Evolutionary conservation across 495 filamentous ascomycete genomes (phyloP), one percentile per base, ranked within the genome.

Genomic region (Xylaria sp.): DNA sequence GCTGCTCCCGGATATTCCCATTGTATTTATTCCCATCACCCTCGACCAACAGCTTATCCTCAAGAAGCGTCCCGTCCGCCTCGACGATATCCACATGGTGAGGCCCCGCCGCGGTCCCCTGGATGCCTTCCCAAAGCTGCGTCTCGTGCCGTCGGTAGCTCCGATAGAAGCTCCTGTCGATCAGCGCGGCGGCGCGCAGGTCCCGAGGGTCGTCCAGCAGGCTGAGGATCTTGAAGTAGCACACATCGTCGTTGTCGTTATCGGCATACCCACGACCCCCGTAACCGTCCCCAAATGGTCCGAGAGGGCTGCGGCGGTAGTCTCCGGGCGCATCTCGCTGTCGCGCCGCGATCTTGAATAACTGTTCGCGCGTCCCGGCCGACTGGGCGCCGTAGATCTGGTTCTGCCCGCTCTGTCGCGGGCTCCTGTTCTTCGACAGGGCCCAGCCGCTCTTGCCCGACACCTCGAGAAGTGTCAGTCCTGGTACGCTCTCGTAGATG

Each of bases 401-500:
- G 21, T n/a, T 33, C 11, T 68, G 65, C 19, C 46, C 53, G 37
- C 67, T 62, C 6, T 69, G 67, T 29, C 67, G 55, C 12, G 67
- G 58, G 46, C 72, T 62, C 17, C 68, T 46, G 62, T 73, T 48
- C 64, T 74, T 76, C 6, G 77, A 80, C 3, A 82, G 46, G 2
- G 73, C 80, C 80, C 80, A 81, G 24, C 77, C 79, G 57, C 75
- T 71, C 48, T 66, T 70, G 35, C 69, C 65, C 48, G 77, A 76
- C 31, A 70, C 59, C 5, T 84, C 81, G 37, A 70, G 66, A 0
- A 83, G 68, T 15, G 78, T 79, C 12, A 84, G 57, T 8, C 82
- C 82, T 19, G 67, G 40, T 12, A 84, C 75, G 61, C 78, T 79
- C 67, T 82, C 81, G 69, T 76, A 82, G 35, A 84, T 80, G 66